Evolutionary conservation across 345 rosid genomes (phyloP), one percentile per base, ranked within the genome.

Genomic region (Lumnitzera littorea): DNA sequence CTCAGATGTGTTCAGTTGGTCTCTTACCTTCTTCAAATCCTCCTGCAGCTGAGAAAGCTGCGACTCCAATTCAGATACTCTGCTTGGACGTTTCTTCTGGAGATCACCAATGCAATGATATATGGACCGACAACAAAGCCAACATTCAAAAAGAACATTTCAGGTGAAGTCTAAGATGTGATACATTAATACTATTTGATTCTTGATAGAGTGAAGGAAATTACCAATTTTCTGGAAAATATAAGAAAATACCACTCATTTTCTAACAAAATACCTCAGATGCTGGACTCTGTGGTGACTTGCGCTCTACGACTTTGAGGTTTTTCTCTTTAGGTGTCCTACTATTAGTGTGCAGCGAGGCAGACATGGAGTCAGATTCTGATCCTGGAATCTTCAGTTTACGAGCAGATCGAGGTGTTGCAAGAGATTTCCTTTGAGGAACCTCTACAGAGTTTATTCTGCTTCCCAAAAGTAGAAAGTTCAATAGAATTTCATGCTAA

Each of bases 41-140:
- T 84, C 96, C 73, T 83, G 91, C 52, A 94, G 89, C 65, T 83
- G 91, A 66, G 80, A 51, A 43, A 86, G 61, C 78, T 86, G 96
- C 29, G 82, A 68, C 66, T 82, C 92, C 70, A 84, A 68, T 68
- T 88, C 91, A 0, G 81, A 65, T 63, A 85, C 68, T 69, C 64
- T 78, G 47, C 77, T 65, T 8, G 78, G 69, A 27, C 88, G 76
- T 68, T 81, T 87, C 74, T 84, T 92, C 89, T 83, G 76, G 46
- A 71, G 60, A 61, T 68, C 70, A 70, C 41, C 67, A 27, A 43
- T 11, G 23, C 60, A 29, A 15, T 10, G 41, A 60, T 46, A 13
- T 55, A 46, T 31, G 48, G 36, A 56, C 13, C 12, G 46, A 55
- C 24, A 41, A 50, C 51, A 46, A 43, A 51, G n/a, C 46, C 25